Percentiles rank a stretch among this genome's conserved stretches.
Evolutionary conservation across 2,329 filamentous ascomycete species (phyloP).

Genomic region (Fusarium veterinarium): DNA sequence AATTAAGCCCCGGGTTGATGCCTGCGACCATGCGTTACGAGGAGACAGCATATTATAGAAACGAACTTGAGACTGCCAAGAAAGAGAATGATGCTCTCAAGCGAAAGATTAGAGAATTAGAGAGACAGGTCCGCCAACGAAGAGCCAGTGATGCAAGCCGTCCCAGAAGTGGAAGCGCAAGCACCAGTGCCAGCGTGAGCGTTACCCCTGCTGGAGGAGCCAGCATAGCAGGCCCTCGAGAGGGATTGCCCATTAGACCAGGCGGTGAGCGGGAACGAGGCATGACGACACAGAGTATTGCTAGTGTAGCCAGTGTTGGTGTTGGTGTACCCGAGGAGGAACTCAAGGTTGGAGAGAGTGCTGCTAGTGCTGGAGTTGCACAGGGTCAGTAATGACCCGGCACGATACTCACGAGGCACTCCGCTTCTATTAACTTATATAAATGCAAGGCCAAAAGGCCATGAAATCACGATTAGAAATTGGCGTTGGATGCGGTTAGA

Average conservation of each 20-base stretch:
- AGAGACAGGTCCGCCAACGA: slow-evolving; percentile 64
- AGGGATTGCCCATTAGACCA: slow-evolving; percentile 46
- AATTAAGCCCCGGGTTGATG: slow-evolving; percentile 65
- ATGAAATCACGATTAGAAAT: slow-evolving; percentile 36
- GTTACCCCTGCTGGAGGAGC: slow-evolving; percentile 52
- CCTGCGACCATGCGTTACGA: slow-evolving; percentile 70
- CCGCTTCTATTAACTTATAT: background rate
- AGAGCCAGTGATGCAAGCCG: slow-evolving; percentile 60
- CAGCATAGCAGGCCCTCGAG: slow-evolving; percentile 60
- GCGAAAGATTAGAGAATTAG: slow-evolving; percentile 70
- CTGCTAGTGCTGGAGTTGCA: slow-evolving; percentile 59
- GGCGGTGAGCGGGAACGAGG: slow-evolving; percentile 55
- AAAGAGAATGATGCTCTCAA: slow-evolving; percentile 73
- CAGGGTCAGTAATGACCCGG: slow-evolving; percentile 20
- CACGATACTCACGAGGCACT: background rate
- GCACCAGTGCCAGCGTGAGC: slow-evolving; percentile 63
- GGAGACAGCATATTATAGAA: slow-evolving; percentile 69
- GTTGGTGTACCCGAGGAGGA: slow-evolving; percentile 70
- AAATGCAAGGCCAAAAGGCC: background rate
- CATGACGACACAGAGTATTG: slow-evolving; percentile 55
- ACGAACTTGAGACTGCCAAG: slow-evolving; percentile 71
- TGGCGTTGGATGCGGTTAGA: slow-evolving; percentile 43
- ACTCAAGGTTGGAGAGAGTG: slow-evolving; percentile 71
- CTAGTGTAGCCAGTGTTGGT: slow-evolving; percentile 61
- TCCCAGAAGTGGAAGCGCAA: slow-evolving; percentile 63